Percentiles rank a stretch among this genome's conserved stretches.
These are phyloP conservation scores for Flaveria bidentis DNA, from an alignment of 129 eudicot species.

Conservation along the genomic window DNA sequence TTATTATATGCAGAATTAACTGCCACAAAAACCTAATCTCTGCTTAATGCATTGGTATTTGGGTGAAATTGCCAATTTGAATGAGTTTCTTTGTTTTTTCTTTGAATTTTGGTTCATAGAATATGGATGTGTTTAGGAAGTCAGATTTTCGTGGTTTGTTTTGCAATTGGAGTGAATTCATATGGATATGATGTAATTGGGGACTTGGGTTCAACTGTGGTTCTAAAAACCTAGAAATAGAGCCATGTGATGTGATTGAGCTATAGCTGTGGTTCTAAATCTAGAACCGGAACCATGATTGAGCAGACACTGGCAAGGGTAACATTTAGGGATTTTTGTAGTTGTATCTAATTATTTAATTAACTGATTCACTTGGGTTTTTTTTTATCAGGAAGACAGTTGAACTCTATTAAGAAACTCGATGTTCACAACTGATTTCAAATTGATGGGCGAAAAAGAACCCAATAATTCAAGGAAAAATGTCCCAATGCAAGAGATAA, in stretches of 20 bases:
- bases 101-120: neutral
- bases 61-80: slow-evolving; percentile 3
- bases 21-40: slow-evolving; percentile 9
- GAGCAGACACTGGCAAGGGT: neutral
- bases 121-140: slow-evolving; percentile 5
- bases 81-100: neutral
- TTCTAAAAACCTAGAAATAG: neutral
- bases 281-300: neutral
- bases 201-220: neutral
- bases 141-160: neutral
- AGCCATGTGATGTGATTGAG: neutral
- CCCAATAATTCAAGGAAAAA: slow-evolving; percentile 29
- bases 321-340: neutral
- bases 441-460: slow-evolving; percentile 46
- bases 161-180: neutral
- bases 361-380: neutral
- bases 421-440: slow-evolving; percentile 37
- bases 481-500: slow-evolving; percentile 33
- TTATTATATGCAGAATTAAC: neutral
- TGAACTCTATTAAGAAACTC: slow-evolving; percentile 10
- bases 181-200: neutral
- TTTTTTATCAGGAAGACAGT: slow-evolving; percentile 20
- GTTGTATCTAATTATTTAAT: neutral
- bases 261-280: neutral
- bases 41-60: neutral